Percentiles rank a stretch among this genome's conserved stretches.
Conservation (phyloP, 495 filamentous ascomycete species). For the Platismatia glauca region DNA sequence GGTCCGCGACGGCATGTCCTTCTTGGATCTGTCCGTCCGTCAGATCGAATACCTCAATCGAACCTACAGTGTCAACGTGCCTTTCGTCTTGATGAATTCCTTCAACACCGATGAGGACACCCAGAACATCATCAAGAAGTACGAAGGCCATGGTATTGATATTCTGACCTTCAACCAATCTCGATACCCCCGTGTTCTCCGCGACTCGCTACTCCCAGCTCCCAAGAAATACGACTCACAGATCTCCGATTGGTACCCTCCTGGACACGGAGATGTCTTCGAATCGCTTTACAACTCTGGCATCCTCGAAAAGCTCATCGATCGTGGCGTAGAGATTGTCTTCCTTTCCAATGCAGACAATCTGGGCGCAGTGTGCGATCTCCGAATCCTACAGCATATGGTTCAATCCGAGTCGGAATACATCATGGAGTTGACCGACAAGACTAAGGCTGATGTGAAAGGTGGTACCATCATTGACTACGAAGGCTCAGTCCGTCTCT, state of each 20-base stretch:
- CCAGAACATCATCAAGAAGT: conserved; percentile 99
- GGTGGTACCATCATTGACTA: conserved; percentile 99
- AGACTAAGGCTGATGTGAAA: conserved; percentile 99
- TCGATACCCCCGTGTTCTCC: conserved; percentile 90
- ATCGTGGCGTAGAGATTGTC: conserved; percentile 90
- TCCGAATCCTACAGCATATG: conserved; percentile 98
- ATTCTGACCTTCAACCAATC: conserved; percentile 99
- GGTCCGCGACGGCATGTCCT: conserved; percentile 99
- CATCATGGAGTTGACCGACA: conserved; percentile 99
- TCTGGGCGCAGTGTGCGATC: conserved; percentile 92
- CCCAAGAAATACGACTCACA: conserved; percentile 82
- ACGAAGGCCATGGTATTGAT: conserved; percentile 98
- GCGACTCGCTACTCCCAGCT: conserved; percentile 93
- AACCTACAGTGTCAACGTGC: conserved; percentile 93
- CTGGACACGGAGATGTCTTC: conserved; percentile 98
- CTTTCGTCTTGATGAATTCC: conserved; percentile 99
- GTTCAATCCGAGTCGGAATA: conserved; percentile 91
- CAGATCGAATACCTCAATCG: conserved; percentile 99
- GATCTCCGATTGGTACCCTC: conserved; percentile 97
- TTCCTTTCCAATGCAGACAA: conserved; percentile 99
- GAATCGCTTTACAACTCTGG: conserved; percentile 99
- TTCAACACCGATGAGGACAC: conserved; percentile 99
- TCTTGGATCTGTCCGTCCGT: conserved; percentile 96
- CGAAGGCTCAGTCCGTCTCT: conserved; percentile 87
- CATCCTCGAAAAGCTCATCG: conserved; percentile 90